Evolutionary conservation across 83 land plant species (phyloP), one percentile per base, ranked within the genome.

Genomic region (Isoetes engelmannii): DNA sequence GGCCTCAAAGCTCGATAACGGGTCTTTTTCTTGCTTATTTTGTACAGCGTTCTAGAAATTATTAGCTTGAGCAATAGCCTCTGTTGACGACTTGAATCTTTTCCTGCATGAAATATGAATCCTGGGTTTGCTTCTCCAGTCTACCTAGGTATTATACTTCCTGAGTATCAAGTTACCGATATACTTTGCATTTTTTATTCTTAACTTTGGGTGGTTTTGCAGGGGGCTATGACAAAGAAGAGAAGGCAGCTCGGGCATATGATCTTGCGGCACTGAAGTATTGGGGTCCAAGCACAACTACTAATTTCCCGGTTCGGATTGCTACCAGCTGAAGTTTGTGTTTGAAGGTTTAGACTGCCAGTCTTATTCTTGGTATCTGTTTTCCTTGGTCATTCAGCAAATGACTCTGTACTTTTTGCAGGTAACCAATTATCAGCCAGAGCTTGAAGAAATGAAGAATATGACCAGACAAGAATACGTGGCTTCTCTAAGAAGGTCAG

Each of bases 221-320:
- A 84, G 86, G 86, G 57, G 86, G 86, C 18, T 84, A 84, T 73
- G 86, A 84, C 46, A 78, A 73, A 56, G 86, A 84, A 72, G 86
- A 84, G 59, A 84, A 84, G 67, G 86, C 86, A 51, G 86, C 86
- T 45, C 71, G 81, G 64, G 84, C 86, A 54, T 84, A 84, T 63
- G 86, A 84, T 70, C 70, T 83, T 48, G 85, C 62, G 1, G 62
- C 62, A 10, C 62, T 59, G 28, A 59, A 59, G 62, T 59, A 84
- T 63, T 84, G 86, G 86, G 86, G 86, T 44, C 72, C 86, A 28
- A 57, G 79, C 53, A 78, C 86, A 62, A 79, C 80, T 48, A 84
- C 79, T n/a, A 84, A 84, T 21, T 84, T 84, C 46, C 81, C 84
- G 61, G 86, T 84, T 18, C 57, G 67, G 49, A 12, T 5, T 21